Evolutionary conservation across 177 flowering plant genomes (phyloP), one percentile per base, ranked within the genome.

Genomic region (Tripterygium wilfordii): DNA sequence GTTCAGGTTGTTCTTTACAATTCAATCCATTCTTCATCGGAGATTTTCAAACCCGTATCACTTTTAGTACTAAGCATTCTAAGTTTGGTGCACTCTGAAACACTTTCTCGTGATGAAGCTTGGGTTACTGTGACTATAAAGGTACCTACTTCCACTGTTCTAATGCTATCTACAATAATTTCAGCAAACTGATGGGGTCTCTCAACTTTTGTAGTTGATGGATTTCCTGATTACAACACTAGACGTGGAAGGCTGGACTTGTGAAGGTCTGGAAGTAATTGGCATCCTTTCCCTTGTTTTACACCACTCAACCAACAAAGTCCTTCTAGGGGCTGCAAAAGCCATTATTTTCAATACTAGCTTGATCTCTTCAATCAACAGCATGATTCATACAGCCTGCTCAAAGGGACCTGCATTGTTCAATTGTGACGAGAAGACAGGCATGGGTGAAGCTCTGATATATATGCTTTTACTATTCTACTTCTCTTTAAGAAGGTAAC

Each of bases 401-500:
- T 62, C 70, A 28, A 84, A 70, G 56, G 96, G 91, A 17, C 75
- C 78, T 28, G 74, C 85, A 48, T 51, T 84, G 55, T 20, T 36
- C 58, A 80, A 82, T 40, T 66, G 63, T 24, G 76, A 84, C 40
- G 85, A 74, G 59, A 72, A 60, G 60, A 72, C 91, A 49, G 59
- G 54, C 59, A 46, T 52, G 8, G 94, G 79, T 23, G 71, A 80
- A 60, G 58, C 61, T 28, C 47, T 85, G 28, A 60, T 65, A 30
- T 73, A 63, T 60, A 49, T 76, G 37, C 84, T 92, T 51, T 37
- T 78, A 17, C 65, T 89, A 1, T 57, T 61, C 42, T 80, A 56
- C 57, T 89, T 82, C 58, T 71, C 74, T 30, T 53, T 79, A 36
- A 82, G 63, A 87, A 79, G 97, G 99, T 83, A 51, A 77, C 76